These are phyloP conservation scores for Zizania latifolia DNA, from an alignment of 176 grass and related monocot genomes.

Conservation along the genomic window DNA sequence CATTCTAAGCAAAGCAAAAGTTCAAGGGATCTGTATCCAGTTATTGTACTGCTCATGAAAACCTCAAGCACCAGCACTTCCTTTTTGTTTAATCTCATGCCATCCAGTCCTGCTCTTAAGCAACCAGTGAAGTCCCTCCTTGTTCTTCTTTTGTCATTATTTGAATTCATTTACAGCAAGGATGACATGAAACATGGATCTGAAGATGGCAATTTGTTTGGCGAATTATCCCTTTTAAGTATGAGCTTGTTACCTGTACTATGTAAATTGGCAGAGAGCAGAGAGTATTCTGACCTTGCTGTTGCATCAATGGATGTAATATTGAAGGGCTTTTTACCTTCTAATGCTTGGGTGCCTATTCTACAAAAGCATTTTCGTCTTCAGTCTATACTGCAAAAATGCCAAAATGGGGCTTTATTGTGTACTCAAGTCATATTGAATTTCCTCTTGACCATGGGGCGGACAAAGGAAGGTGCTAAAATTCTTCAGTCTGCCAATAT, in stretches of 20 bases:
- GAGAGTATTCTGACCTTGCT: constrained; percentile 55
- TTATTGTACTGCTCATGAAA: constrained; percentile 59
- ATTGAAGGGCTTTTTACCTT: constrained; percentile 50
- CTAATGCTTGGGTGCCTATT: constrained; percentile 57
- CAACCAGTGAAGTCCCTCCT: constrained; percentile 65
- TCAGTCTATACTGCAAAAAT: constrained; percentile 58
- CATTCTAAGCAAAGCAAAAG: constrained; percentile 36
- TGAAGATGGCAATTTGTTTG: constrained; percentile 49
- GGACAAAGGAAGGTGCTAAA: constrained; percentile 80
- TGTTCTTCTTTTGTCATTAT: constrained; percentile 49
- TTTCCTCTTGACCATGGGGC: constrained; percentile 79
- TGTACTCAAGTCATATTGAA: constrained; percentile 56
- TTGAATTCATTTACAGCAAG: constrained; percentile 41
- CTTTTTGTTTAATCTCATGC: constrained; percentile 55
- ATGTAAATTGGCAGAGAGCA: constrained; percentile 69
- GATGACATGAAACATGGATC: constrained; percentile 35
- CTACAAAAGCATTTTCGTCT: constrained; percentile 74
- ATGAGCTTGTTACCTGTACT: constrained; percentile 65
- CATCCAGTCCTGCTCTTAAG: constrained; percentile 42
- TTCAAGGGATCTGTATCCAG: constrained; percentile 12
- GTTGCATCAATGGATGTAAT: constrained; percentile 80
- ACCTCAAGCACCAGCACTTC: constrained; percentile 41
- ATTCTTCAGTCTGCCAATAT: constrained; percentile 71
- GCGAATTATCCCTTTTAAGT: constrained; percentile 48
- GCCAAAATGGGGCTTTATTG: constrained; percentile 39